Evolutionary conservation across 305 asterid species (phyloP).

Genomic region (Fraxinus paxiana): DNA sequence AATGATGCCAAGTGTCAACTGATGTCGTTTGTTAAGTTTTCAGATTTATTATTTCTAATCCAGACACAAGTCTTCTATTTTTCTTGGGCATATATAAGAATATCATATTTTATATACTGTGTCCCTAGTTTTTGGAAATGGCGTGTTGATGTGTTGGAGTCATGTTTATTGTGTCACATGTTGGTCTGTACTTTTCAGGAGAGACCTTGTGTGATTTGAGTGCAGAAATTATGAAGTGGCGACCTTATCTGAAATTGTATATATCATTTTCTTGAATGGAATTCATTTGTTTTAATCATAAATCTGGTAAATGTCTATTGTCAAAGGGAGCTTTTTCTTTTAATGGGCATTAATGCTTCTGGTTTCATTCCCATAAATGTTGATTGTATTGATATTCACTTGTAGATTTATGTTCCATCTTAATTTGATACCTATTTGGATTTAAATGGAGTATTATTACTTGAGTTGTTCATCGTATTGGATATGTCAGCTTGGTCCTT

Average conservation of each 20-base stretch:
- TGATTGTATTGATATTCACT: not conserved
- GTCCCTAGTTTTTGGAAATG: not conserved
- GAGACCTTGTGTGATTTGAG: not conserved
- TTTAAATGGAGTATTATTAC: not conserved
- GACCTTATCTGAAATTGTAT: not conserved
- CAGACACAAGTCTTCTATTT: not conserved
- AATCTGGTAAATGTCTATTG: not conserved
- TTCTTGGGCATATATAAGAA: not conserved
- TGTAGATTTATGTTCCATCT: conserved; percentile 13
- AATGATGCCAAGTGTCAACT: not conserved
- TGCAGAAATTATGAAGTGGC: not conserved
- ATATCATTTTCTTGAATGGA: not conserved
- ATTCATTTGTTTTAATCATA: not conserved
- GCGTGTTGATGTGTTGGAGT: not conserved
- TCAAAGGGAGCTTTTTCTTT: not conserved
- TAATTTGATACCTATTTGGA: not conserved
- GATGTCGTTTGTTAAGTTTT: not conserved
- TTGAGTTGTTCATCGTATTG: not conserved
- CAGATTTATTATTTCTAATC: not conserved
- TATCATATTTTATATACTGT: not conserved
- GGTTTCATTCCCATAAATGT: not conserved
- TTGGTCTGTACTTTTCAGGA: not conserved
- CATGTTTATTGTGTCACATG: not conserved
- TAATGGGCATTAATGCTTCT: not conserved
- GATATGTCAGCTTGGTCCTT: conserved; percentile 7